A percentile compares a stretch with the other conserved stretches of the same genome.
Evolutionary conservation across 148 eudicot species (phyloP).

Genomic region (Vaccinium darrowii): DNA sequence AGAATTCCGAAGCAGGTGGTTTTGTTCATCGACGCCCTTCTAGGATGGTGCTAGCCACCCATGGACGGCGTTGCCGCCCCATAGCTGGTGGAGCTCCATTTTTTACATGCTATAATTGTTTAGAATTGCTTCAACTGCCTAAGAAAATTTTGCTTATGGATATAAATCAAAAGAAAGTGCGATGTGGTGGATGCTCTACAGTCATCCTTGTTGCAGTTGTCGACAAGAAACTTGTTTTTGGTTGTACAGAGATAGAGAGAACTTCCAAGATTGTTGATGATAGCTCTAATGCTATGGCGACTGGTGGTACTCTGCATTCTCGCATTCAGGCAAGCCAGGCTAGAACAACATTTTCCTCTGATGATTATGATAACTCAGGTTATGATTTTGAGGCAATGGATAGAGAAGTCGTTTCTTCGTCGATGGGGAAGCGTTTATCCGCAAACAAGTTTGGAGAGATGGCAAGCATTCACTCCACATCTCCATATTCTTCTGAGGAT

Average conservation of each 20-base stretch:
- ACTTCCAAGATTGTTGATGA: constrained; percentile 31
- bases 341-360: constrained; percentile 64
- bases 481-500: constrained; percentile 59
- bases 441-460: constrained; percentile 52
- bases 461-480: constrained; percentile 43
- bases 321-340: constrained; percentile 35
- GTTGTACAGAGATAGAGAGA: constrained; percentile 32
- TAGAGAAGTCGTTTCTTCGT: constrained; percentile 40
- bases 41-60: constrained; percentile 40
- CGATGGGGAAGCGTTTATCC: constrained; percentile 38
- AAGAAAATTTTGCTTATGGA: constrained; percentile 36
- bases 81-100: constrained; percentile 89
- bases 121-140: constrained; percentile 71
- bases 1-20: constrained; percentile 43
- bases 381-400: constrained; percentile 83
- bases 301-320: constrained; percentile 23
- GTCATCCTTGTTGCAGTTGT: constrained; percentile 46
- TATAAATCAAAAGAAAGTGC: constrained; percentile 53
- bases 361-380: constrained; percentile 68
- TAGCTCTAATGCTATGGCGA: constrained; percentile 25
- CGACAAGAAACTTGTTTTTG: constrained; percentile 57
- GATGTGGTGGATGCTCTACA: constrained; percentile 78
- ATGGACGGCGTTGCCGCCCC: constrained; percentile 52
- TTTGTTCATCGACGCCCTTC: constrained; percentile 44
- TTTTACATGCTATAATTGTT: constrained; percentile 72